Base-by-base conservation (phyloP, 257 asterid species). In the Paraleonurus japonicus region DNA sequence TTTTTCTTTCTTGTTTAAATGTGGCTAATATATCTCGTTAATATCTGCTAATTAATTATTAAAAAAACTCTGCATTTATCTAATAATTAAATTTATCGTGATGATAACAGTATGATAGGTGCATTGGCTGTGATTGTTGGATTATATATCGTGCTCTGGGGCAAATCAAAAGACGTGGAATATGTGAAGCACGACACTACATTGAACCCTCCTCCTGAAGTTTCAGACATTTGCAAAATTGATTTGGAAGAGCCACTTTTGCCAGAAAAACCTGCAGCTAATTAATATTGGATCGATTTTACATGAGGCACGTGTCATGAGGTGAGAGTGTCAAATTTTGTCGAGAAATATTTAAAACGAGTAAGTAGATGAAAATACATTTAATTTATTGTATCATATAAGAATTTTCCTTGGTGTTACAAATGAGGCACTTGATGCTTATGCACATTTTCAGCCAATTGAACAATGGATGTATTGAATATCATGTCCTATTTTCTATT, bases 61-160 rank as follows among this genome's bases (percentile, higher is more conserved):
- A n/a, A n/a, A n/a, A n/a, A n/a, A n/a, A n/a, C n/a, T n/a, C n/a
- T n/a, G n/a, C n/a, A n/a, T n/a, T n/a, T n/a, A n/a, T n/a, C n/a
- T n/a, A n/a, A n/a, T n/a, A n/a, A n/a, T n/a, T n/a, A n/a, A n/a
- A 39, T 3, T 7, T 7, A 19, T 15, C 53, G 1, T 13, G 15
- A 28, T 20, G 28, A 30, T 15, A 9, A 24, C 60, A 89, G 96
- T 67, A 43, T 85, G 77, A 8, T 79, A 12, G 95, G 95, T 19
- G 85, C 86, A 78, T 7, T 80, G 75, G 89, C 86, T 63, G 95
- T 84, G 69, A 78, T 86, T 33, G 30, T 78, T 58, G 96, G 95
- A 65, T 71, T 89, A 16, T 87, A 89, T 61, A 75, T 82, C 15
- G 90, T 85, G 72, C 58, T 87, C 3, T 89, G 95, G 95, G 96